phyloP scores from a whole-genome alignment of 2,329 filamentous ascomycete genomes.

The Penicillium italicum region DNA sequence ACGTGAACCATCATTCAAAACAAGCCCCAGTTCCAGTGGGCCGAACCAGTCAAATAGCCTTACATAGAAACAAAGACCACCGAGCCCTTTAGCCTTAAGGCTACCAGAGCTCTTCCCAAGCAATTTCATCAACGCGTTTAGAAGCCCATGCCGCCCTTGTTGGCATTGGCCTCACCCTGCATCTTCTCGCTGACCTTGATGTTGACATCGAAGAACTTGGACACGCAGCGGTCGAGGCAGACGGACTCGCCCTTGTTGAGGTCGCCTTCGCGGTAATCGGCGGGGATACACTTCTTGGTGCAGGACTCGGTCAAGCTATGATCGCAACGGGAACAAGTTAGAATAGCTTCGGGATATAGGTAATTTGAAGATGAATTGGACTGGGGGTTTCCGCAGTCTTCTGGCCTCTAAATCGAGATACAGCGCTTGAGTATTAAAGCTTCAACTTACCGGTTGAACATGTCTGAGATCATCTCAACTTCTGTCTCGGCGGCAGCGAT shows the following conservation, averaged over 20 bases:
- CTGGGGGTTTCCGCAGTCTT: not conserved
- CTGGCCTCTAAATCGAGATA: not conserved
- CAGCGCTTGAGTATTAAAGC: not conserved
- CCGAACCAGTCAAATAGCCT: conserved; percentile 11
- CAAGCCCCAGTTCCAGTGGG: not conserved
- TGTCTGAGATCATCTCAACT: conserved; percentile 95
- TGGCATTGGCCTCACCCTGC: conserved; percentile 72
- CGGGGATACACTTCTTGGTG: conserved; percentile 88
- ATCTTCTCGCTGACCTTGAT: conserved; percentile 97
- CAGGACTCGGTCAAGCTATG: conserved; percentile 81
- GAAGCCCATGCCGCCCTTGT: conserved; percentile 55
- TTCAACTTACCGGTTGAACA: conserved; percentile 82
- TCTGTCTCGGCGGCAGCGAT: conserved; percentile 94
- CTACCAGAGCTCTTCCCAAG: conserved; percentile 1
- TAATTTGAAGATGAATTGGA: not conserved
- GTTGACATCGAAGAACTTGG: conserved; percentile 98
- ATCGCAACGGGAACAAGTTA: not conserved
- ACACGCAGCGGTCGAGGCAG: conserved; percentile 93
- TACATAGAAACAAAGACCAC: conserved; percentile 2
- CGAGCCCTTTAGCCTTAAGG: not conserved
- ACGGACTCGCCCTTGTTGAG: conserved; percentile 99
- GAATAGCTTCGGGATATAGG: not conserved
- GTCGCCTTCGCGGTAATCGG: conserved; percentile 89
- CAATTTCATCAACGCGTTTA: conserved; percentile 23
- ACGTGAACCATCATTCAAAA: conserved; percentile 17